Conservation (phyloP, 306 rosid species). For the Glycine tomentella region DNA sequence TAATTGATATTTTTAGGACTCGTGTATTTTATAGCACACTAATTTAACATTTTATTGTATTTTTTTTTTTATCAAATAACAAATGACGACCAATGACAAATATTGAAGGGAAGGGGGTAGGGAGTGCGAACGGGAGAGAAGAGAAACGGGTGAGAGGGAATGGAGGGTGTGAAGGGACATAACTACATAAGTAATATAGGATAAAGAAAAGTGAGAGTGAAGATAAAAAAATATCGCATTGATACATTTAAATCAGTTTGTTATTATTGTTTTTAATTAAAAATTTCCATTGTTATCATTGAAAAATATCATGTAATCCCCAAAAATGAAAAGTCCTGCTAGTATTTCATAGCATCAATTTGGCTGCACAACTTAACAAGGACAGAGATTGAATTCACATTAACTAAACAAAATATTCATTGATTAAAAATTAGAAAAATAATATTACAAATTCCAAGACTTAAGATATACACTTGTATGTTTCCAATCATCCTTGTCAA, state of each 20-base stretch:
- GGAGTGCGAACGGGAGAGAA: no score
- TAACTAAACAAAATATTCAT: slow-evolving; percentile 41
- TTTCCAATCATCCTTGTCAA: slow-evolving; percentile 98
- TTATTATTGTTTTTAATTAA: slow-evolving; percentile 4
- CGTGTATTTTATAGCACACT: no score
- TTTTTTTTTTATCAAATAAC: no score
- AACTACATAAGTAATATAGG: no score
- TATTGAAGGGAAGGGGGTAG: no score
- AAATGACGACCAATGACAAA: no score
- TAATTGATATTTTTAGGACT: no score
- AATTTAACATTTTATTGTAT: no score
- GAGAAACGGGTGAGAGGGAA: no score
- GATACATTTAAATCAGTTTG: slow-evolving; percentile 2
- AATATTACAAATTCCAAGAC: slow-evolving; percentile 77
- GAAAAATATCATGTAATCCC: slow-evolving; percentile 16
- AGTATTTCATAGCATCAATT: slow-evolving; percentile 26
- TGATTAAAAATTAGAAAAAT: slow-evolving; percentile 24
- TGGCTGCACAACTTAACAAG: slow-evolving; percentile 31
- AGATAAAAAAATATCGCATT: neutral
- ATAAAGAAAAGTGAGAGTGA: no score
- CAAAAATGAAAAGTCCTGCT: neutral
- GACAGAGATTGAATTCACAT: slow-evolving; percentile 40
- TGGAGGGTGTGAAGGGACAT: no score
- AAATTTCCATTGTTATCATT: neutral
- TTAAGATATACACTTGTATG: slow-evolving; percentile 67